phyloP scores from a whole-genome alignment of 1,139 yeast species.

The Diutina neorugosa region DNA sequence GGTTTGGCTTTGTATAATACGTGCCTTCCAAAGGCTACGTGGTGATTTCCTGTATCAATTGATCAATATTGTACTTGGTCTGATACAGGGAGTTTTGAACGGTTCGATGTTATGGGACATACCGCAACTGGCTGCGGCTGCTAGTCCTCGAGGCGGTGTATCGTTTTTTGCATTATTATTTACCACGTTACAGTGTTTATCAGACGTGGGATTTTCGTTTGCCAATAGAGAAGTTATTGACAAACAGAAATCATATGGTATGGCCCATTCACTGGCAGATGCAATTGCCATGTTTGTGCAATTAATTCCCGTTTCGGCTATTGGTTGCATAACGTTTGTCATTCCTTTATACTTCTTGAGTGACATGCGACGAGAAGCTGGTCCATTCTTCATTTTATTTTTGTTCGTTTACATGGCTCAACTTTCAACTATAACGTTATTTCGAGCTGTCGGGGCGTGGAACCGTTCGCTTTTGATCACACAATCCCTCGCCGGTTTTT shows the following conservation, averaged over 20 bases:
- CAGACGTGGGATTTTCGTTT: slow-evolving; percentile 39
- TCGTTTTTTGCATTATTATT: slow-evolving; percentile 41
- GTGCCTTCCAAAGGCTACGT: not conserved
- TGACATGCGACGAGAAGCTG: slow-evolving; percentile 37
- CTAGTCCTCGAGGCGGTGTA: slow-evolving; percentile 37
- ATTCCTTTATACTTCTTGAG: slow-evolving; percentile 40
- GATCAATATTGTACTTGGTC: not conserved
- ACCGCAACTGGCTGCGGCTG: not conserved
- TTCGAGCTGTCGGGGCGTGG: slow-evolving; percentile 38
- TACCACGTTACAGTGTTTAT: slow-evolving; percentile 42
- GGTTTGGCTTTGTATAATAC: not conserved
- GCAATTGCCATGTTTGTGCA: slow-evolving; percentile 35
- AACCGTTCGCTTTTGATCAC: slow-evolving; percentile 37
- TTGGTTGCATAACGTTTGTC: slow-evolving; percentile 31
- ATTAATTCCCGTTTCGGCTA: slow-evolving; percentile 35
- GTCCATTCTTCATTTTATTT: slow-evolving; percentile 39
- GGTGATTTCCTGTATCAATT: not conserved
- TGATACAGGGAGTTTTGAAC: not conserved
- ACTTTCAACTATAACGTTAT: slow-evolving; percentile 27
- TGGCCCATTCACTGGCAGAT: slow-evolving; percentile 52
- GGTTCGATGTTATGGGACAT: not conserved
- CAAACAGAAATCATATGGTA: slow-evolving; percentile 44
- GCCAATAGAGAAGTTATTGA: slow-evolving; percentile 38
- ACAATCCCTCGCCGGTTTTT: slow-evolving; percentile 38
- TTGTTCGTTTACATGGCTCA: slow-evolving; percentile 26